Evolutionary conservation across 495 filamentous ascomycete genomes (phyloP).

Genomic region (Xylaria flabelliformis): DNA sequence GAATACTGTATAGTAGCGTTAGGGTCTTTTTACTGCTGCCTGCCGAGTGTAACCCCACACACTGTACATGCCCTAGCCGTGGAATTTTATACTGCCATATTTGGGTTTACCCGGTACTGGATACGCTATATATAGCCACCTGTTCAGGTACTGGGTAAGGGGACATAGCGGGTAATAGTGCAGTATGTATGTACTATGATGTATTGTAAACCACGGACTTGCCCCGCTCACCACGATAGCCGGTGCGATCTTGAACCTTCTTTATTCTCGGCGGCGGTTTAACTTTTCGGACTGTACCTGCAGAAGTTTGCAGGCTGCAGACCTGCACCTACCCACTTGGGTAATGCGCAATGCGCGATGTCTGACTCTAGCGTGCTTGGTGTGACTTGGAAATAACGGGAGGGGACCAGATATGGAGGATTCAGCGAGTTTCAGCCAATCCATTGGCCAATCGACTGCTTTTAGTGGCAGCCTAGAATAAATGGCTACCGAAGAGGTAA

Average conservation of each 20-base stretch:
- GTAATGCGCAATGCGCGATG: neutral
- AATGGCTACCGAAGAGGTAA: neutral
- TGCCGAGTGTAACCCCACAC: neutral
- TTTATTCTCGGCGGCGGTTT: neutral
- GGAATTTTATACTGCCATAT: neutral
- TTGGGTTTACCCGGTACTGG: neutral
- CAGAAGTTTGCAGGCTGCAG: neutral
- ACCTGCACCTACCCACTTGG: neutral
- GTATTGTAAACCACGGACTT: too few relatives aligned
- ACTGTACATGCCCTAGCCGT: neutral
- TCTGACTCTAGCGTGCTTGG: conserved; percentile 2
- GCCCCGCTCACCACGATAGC: neutral
- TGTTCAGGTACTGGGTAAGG: neutral
- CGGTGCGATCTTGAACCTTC: neutral
- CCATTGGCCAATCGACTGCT: neutral
- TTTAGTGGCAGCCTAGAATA: conserved; percentile 11
- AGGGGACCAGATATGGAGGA: neutral
- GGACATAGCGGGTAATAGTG: neutral
- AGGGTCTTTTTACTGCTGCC: too few relatives aligned
- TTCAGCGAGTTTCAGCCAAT: neutral
- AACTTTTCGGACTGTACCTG: neutral
- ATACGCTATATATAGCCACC: neutral
- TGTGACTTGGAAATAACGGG: neutral
- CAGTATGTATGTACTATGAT: neutral
- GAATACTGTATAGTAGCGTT: neutral